Evolutionary conservation across 306 rosid genomes (phyloP), one percentile per base, ranked within the genome.

Genomic region (Vigna radiata): DNA sequence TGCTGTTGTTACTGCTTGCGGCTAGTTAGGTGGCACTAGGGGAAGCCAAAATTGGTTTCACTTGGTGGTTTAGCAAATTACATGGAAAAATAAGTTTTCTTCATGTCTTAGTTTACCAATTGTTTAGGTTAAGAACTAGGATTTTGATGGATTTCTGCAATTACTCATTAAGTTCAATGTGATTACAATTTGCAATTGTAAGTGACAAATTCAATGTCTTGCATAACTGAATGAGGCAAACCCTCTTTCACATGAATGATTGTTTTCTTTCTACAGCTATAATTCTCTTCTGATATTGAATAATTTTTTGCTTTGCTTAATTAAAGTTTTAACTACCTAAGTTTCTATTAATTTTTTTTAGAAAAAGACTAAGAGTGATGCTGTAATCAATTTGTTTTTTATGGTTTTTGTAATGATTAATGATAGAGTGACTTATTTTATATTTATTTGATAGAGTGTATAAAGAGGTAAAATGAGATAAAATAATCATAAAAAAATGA

Each of bases 1-100:
- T 83, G 82, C 86, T 60, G 72, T 21, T 63, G 80, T 85, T 53
- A 70, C 96, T 59, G 94, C 92, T 64, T 92, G 99, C 73, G 69
- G 71, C 44, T 86, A 91, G 86, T 27, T 43, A 61, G 47, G 50
- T 41, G 52, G 21, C 64, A 12, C 52, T 6, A 12, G 61, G 33
- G 2, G 82, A 80, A 73, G 31, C 86, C 74, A 21, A 81, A 44
- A 76, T 78, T 78, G 73, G 86, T 78, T 81, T 87, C 86, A 68
- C 60, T 36, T 70, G 37, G 77, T 71, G 44, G 49, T 73, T 71
- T 52, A 75, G 59, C 8, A 48, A 79, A 81, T 77, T 25, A 27
- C 74, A 43, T 29, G 15, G 17, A 23, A 80, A 73, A 33, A 29
- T 3, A 29, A 2, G 31, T 29, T 31, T 31, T 21, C 21, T 21